Percentiles rank a stretch among this genome's conserved stretches.
These are phyloP conservation scores for Saposhnikovia divaricata DNA, from an alignment of 129 eudicot species.

Conservation along the genomic window DNA sequence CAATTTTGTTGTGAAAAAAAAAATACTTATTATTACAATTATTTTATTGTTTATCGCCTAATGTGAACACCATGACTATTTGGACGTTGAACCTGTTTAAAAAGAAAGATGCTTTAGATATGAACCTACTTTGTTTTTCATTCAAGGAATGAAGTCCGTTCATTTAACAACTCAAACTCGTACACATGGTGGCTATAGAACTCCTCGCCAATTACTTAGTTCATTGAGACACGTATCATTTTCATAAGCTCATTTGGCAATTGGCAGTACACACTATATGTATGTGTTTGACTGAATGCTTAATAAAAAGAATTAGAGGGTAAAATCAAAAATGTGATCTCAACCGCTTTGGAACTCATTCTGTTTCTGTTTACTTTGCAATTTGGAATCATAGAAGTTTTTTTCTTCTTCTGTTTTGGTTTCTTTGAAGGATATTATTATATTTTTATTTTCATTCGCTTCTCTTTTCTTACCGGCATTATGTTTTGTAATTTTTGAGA, in stretches of 20 bases:
- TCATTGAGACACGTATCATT: not conserved
- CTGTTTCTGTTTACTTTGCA: not conserved
- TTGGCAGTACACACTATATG: not conserved
- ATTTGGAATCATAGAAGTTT: no score
- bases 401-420: not conserved
- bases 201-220: not conserved
- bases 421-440: not conserved
- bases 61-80: no score
- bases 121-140: not conserved
- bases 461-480: not conserved
- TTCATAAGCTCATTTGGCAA: not conserved
- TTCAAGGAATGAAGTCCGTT: not conserved
- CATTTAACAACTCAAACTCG: not conserved
- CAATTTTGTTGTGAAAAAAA: no score
- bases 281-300: not conserved
- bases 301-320: not conserved
- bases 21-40: no score
- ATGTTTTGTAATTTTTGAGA: not conserved
- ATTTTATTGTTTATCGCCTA: no score
- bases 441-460: no score
- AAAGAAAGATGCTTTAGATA: slow-evolving; percentile 2
- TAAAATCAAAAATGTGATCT: not conserved
- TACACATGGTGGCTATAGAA: not conserved
- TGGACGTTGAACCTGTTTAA: no score
- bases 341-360: not conserved